These are phyloP conservation scores for Pisolithus orientalis DNA, from an alignment of 768 basidiomycete species.

Conservation along the genomic window DNA sequence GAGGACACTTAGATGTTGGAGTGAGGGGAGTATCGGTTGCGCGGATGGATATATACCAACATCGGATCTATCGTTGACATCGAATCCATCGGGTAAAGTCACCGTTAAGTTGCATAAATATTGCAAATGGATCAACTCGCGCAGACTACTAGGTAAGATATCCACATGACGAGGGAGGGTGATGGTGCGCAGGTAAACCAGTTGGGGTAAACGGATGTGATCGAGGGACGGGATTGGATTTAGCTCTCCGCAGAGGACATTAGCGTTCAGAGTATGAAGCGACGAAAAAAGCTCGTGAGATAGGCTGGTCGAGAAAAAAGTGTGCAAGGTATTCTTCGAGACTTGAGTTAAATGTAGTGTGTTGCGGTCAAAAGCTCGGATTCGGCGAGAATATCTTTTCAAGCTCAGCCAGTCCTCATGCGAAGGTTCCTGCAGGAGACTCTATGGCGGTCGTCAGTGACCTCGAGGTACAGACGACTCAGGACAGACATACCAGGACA, in stretches of 20 bases:
- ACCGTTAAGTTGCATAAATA: constrained; percentile 19
- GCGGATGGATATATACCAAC: constrained; percentile 1
- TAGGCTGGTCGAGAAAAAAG: constrained; percentile 15
- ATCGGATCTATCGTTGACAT: too few species aligned
- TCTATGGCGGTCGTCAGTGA: constrained; percentile 4
- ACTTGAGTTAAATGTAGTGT: constrained; percentile 17
- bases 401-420: constrained; percentile 17
- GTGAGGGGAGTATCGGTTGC: constrained; percentile 12
- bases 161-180: constrained; percentile 19
- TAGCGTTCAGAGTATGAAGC: constrained; percentile 19
- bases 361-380: constrained; percentile 20
- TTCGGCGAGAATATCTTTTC: constrained; percentile 19
- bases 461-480: background rate
- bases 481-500: constrained; percentile 10
- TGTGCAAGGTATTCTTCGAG: constrained; percentile 16
- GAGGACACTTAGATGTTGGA: constrained; percentile 2
- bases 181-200: constrained; percentile 16
- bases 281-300: constrained; percentile 18
- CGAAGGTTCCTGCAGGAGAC: constrained; percentile 14
- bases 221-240: constrained; percentile 13
- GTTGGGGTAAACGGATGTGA: constrained; percentile 14
- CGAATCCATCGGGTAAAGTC: constrained; percentile 13
- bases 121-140: constrained; percentile 15
- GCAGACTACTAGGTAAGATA: constrained; percentile 17
- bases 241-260: constrained; percentile 18